Evolutionary conservation across 441 rosid genomes (phyloP), one percentile per base, ranked within the genome.

Genomic region (Sinapis alba): DNA sequence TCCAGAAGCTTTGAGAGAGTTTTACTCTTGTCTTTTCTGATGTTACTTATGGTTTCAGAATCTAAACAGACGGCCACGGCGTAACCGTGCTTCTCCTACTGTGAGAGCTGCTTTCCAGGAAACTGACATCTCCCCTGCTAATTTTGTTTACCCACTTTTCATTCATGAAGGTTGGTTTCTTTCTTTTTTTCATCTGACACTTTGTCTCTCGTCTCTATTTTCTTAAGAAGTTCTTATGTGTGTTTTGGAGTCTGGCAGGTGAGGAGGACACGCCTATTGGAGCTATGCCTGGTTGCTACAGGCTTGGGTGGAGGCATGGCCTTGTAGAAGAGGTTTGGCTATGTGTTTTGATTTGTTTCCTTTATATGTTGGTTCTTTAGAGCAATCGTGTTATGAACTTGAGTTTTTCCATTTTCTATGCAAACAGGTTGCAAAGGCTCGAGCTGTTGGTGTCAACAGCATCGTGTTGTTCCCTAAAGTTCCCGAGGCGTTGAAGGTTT

Each of bases 271-370:
- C 96, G 1, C 99, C 97, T 50, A 95, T 95, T 81, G 97, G 99
- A 81, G 99, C 99, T 36, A 95, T 95, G 99, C 99, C 98, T 6
- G 97, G 99, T 72, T 95, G 98, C 79, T 93, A 87, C 32, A 89
- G 99, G 83, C 98, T 95, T 81, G 98, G 99, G n/a, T 95, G 99
- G 99, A 89, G 98, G 76, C 93, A 88, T 79, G 99, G 99, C 5
- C 97, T 95, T 11, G 78, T 95, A 32, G 80, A 90, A 81, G 97
- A 95, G 95, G 97, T 95, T 72, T 13, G 32, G 23, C 12, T 71
- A 6, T 69, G 16, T 19, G 20, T 2, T 21, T 24, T 58, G 2
- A 11, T 65, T 20, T 59, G 11, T 1, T 36, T 58, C 8, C 5
- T 20, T 57, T 23, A n/a, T n/a, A n/a, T n/a, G n/a, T n/a, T n/a